Conservation (phyloP, 1,284 basidiomycete genomes). For the Laetiporus sulphureus region DNA sequence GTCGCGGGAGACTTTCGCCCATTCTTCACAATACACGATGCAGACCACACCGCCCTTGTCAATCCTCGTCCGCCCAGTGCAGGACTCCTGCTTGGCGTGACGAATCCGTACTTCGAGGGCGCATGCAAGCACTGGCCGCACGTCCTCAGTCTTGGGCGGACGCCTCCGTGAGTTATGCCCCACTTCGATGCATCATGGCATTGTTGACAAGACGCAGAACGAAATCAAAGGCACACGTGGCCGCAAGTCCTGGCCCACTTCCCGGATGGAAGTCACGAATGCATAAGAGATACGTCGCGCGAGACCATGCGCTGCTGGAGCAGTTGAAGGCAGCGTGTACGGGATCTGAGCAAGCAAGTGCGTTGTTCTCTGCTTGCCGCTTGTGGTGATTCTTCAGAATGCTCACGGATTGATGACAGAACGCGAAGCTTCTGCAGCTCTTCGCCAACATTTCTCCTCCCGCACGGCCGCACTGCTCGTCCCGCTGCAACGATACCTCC, state of each 20-base stretch:
- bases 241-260: conserved; percentile 33
- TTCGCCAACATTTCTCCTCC: conserved; percentile 83
- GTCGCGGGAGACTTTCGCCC: conserved; percentile 84
- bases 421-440: conserved; percentile 53
- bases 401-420: no score
- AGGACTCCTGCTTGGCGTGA: conserved; percentile 85
- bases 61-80: conserved; percentile 81
- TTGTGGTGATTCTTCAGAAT: no score
- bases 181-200: not conserved
- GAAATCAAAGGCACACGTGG: not conserved
- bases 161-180: conserved; percentile 33
- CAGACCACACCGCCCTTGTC: conserved; percentile 71
- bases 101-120: conserved; percentile 91
- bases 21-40: conserved; percentile 95
- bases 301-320: conserved; percentile 72
- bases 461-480: conserved; percentile 87
- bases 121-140: conserved; percentile 93
- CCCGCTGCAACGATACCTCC: conserved; percentile 90
- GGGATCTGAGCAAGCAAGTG: conserved; percentile 46
- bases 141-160: conserved; percentile 60
- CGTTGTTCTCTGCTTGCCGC: no score
- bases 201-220: not conserved
- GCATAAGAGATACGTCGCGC: conserved; percentile 81
- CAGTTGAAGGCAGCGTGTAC: conserved; percentile 53
- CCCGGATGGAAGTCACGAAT: conserved; percentile 75